Evolutionary conservation across 2,329 filamentous ascomycete genomes (phyloP), one percentile per base, ranked within the genome.

Genomic region (Dactylellina sp.): DNA sequence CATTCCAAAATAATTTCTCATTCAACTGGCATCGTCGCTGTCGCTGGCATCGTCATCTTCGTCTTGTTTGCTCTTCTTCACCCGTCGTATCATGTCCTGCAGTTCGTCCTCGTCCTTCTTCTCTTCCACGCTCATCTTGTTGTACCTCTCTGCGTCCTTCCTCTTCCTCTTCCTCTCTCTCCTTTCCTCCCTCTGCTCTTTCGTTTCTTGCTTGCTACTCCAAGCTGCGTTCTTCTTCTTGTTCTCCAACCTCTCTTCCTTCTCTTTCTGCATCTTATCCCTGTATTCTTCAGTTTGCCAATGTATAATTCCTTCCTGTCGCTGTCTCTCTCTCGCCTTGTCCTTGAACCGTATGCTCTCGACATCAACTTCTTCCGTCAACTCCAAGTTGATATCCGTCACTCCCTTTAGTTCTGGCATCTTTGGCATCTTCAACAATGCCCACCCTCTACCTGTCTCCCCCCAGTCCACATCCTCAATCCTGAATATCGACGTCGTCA

Each of bases 401-500:
- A 85, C 80, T 0, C 84, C 86, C 78, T 89, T 90, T 60, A 92
- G 83, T 81, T 99, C 95, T 0, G 95, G 94, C 95, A 99, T 99
- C 80, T 91, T 92, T 2, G 95, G 95, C 76, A 98, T 85, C 56
- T 89, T 89, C 1, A 97, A 84, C 0, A 99, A 84, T 1, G 92
- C 95, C 92, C 94, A 99, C 0, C 90, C 91, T 61, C 88, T 85
- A 0, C 89, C 94, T 0, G 95, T 84, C 60, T 93, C 90, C 3
- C 86, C 83, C 95, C 95, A 99, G 80, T 97, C 89, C 14, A 97
- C 84, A 78, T 96, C 92, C 1, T 85, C 81, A 1, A 92, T 84
- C 9, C 91, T 88, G 84, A 99, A 99, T 77, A 99, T 98, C 79
- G 92, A 96, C 71, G 88, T 89, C 0, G 94, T 93, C 77, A 93